Conservation (phyloP, 2,329 filamentous ascomycete genomes). For the Talaromyces pinophilus region DNA sequence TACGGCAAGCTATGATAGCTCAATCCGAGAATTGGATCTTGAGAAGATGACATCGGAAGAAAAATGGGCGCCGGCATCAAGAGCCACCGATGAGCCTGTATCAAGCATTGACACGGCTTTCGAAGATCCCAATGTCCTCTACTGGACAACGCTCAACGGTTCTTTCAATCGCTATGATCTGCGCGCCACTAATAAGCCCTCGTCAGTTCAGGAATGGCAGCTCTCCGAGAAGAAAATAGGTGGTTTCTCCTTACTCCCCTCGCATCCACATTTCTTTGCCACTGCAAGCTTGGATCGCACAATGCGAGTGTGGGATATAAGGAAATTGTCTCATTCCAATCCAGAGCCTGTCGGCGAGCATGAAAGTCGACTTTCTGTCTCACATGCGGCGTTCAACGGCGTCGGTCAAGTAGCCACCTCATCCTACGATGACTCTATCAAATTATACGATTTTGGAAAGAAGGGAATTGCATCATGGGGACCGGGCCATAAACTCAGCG, state of each 20-base stretch:
- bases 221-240: slow-evolving; percentile 93
- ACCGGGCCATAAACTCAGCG: slow-evolving; percentile 58
- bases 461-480: slow-evolving; percentile 61
- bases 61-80: slow-evolving; percentile 72
- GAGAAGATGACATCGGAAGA: slow-evolving; percentile 77
- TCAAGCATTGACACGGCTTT: slow-evolving; percentile 79
- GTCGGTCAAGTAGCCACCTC: slow-evolving; percentile 86
- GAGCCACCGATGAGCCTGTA: slow-evolving; percentile 72
- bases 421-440: slow-evolving; percentile 92
- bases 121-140: slow-evolving; percentile 69
- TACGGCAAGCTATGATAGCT: slow-evolving; percentile 89
- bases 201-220: slow-evolving; percentile 65
- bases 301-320: slow-evolving; percentile 87
- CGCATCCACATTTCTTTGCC: slow-evolving; percentile 77
- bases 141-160: slow-evolving; percentile 86
- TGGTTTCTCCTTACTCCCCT: slow-evolving; percentile 81
- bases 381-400: slow-evolving; percentile 85
- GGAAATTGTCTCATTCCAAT: slow-evolving; percentile 66
- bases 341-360: slow-evolving; percentile 80
- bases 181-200: slow-evolving; percentile 54
- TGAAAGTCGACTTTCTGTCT: slow-evolving; percentile 78
- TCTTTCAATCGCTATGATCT: slow-evolving; percentile 79
- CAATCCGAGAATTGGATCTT: slow-evolving; percentile 83
- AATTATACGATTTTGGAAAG: slow-evolving; percentile 76
- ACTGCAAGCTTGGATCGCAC: slow-evolving; percentile 89